Evolutionary conservation across 1,284 basidiomycete species (phyloP).

Genomic region (Ganoderma lingzhi): DNA sequence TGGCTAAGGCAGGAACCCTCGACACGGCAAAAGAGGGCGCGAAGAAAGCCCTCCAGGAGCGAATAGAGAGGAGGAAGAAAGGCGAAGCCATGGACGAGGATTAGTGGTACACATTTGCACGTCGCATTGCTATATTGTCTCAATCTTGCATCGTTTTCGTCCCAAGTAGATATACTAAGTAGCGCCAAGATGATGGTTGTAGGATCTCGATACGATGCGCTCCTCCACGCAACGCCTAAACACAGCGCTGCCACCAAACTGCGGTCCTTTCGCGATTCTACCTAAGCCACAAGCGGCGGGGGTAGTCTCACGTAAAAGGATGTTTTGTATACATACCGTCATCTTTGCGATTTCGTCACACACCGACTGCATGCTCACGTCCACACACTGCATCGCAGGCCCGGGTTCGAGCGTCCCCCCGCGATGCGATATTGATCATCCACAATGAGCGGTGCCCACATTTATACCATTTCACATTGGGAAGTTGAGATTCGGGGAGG

Average conservation of each 20-base stretch:
- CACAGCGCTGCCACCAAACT: background rate
- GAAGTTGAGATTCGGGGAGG: background rate
- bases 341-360: background rate
- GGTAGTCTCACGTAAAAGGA: background rate
- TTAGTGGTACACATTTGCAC: slow-evolving; percentile 31
- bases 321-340: background rate
- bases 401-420: too few species aligned
- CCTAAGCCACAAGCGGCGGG: background rate
- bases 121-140: slow-evolving; percentile 14
- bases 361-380: background rate
- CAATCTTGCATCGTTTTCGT: background rate
- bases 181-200: background rate
- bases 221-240: background rate
- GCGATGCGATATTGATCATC: background rate
- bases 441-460: background rate
- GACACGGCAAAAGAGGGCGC: slow-evolving; percentile 56
- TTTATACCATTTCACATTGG: background rate
- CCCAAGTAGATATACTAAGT: too few species aligned
- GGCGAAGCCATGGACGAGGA: slow-evolving; percentile 65
- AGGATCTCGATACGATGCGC: background rate
- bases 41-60: slow-evolving; percentile 58
- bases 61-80: slow-evolving; percentile 56
- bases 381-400: background rate
- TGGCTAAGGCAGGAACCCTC: slow-evolving; percentile 72
- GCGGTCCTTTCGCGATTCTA: background rate